Percentiles rank a stretch among this genome's conserved stretches.
Evolutionary conservation across 2,329 filamentous ascomycete species (phyloP).

Genomic region (Arthrobotrys iridis): DNA sequence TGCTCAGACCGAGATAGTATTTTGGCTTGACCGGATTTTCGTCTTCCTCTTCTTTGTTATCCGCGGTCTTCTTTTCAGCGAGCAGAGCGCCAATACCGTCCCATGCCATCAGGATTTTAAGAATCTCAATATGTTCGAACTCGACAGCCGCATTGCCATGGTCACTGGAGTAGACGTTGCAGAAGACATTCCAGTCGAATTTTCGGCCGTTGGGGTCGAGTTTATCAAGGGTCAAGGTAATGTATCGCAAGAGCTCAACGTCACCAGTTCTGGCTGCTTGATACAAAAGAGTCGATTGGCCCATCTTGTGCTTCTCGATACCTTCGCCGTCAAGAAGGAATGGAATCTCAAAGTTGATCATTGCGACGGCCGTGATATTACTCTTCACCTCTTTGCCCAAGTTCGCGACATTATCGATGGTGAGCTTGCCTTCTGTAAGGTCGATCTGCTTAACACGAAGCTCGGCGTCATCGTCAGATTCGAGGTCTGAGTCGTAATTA

Average conservation of each 20-base stretch:
- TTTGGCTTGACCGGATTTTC: constrained; percentile 72
- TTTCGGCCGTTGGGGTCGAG: constrained; percentile 59
- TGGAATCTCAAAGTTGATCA: constrained; percentile 29
- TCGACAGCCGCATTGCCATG: constrained; percentile 50
- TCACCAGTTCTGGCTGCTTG: constrained; percentile 32
- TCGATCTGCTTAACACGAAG: constrained; percentile 26
- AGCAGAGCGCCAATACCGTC: constrained; percentile 54
- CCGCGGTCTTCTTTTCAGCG: constrained; percentile 55
- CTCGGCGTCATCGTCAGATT: constrained; percentile 60
- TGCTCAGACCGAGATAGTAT: constrained; percentile 79
- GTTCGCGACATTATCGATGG: constrained; percentile 37
- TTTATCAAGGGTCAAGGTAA: constrained; percentile 53
- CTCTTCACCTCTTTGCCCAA: constrained; percentile 51
- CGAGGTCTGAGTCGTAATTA: constrained; percentile 60
- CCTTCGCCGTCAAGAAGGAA: constrained; percentile 57
- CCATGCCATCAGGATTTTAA: constrained; percentile 56
- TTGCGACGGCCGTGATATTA: constrained; percentile 1
- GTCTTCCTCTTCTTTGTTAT: constrained; percentile 66
- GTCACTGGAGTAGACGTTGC: constrained; percentile 51
- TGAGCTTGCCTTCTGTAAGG: constrained; percentile 38
- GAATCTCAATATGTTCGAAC: constrained; percentile 52
- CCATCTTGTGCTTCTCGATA: constrained; percentile 55
- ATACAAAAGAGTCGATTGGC: neutral
- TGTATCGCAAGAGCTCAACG: constrained; percentile 34
- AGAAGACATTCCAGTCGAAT: constrained; percentile 63